Base-by-base conservation (phyloP, 345 rosid species). In the Linum tenue region DNA sequence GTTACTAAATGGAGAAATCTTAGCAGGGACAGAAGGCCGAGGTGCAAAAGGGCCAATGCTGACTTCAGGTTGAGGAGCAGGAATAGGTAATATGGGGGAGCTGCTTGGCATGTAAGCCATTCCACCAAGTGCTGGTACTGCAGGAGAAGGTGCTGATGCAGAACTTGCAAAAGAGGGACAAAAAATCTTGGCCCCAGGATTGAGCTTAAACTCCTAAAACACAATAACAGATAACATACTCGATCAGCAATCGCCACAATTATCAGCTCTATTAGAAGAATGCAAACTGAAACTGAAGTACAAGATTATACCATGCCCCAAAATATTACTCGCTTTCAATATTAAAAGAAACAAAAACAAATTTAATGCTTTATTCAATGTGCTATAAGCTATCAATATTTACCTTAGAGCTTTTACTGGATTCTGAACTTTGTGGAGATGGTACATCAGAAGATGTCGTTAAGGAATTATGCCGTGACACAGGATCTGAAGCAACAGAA, bases 161-260 rank as follows among this genome's bases (percentile, higher is more conserved):
- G 84, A 60, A 70, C 76, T 81, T 37, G 78, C 70, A 74, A 72
- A 82, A 69, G 91, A 77, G 7, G 98, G 98, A 68, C 83, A 86
- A 76, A 89, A 92, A 48, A 70, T 68, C 76, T 86, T 86, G 67
- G 98, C 98, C 63, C 72, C 86, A 14, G 96, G 91, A 69, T 92
- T 92, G 69, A 92, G 92, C 81, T 87, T 92, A 80, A 81, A 91
- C 62, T 82, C 98, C 98, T 92, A 76, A 15, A 63, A 51, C 60
- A 60, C 41, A 41, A 9, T 57, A 37, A 40, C 36, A 39, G 11
- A 48, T 3, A 48, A 15, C 9, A 48, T 48, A 48, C 53, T 2
- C 9, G 14, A 48, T 48, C 53, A 48, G 53, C 3, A 5, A 48
- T 9, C 53, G 14, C 31, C 31, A 22, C 31, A 5, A 12, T 48